Percentiles rank a stretch among this genome's conserved stretches.
phyloP scores from a whole-genome alignment of 305 asterid genomes.

The Nicotiana rustica region DNA sequence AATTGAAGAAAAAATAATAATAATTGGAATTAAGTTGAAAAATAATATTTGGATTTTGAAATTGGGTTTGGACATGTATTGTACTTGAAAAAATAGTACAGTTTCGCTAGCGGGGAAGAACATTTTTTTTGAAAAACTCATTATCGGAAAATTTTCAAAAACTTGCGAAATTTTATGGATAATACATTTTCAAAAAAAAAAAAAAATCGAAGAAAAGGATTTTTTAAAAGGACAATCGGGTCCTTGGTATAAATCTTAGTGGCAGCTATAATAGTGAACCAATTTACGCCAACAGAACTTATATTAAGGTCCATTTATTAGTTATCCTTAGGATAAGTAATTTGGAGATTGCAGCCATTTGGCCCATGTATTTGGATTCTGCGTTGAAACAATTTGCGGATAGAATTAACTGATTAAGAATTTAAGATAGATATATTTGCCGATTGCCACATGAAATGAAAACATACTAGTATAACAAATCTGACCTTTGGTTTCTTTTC shows the following conservation, averaged over 20 bases:
- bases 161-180: too few species aligned
- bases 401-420: slow-evolving; percentile 1
- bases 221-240: too few species aligned
- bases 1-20: too few species aligned
- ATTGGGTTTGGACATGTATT: too few species aligned
- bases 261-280: not conserved
- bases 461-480: not conserved
- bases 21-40: too few species aligned
- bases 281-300: not conserved
- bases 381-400: not conserved
- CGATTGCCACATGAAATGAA: not conserved
- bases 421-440: not conserved
- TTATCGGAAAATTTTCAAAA: too few species aligned
- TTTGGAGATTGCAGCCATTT: not conserved
- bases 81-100: too few species aligned
- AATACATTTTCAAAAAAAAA: too few species aligned
- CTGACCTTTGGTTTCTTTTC: not conserved
- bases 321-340: not conserved
- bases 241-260: not conserved
- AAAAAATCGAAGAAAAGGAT: too few species aligned
- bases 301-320: not conserved
- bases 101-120: too few species aligned
- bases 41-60: too few species aligned
- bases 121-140: too few species aligned
- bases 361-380: not conserved